These are phyloP conservation scores for Hebeloma cylindrosporum DNA, from an alignment of 768 basidiomycete genomes.

Conservation along the genomic window DNA sequence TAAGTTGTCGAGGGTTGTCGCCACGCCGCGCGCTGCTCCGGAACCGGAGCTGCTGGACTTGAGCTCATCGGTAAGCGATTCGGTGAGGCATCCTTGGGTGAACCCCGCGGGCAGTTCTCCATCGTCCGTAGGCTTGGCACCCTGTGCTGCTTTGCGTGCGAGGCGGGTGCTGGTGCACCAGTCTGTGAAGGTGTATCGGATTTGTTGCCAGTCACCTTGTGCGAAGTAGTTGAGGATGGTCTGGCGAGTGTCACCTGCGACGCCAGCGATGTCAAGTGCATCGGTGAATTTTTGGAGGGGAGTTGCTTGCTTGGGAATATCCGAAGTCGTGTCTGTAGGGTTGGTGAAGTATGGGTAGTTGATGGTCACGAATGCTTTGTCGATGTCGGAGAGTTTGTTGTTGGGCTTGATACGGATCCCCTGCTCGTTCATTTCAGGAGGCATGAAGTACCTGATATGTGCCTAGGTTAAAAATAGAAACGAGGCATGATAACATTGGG, in stretches of 20 bases:
- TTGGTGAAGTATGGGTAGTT: constrained; percentile 16
- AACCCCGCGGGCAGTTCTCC: too few relatives aligned
- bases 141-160: constrained; percentile 9
- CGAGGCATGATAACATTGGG: neutral
- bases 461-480: neutral
- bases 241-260: constrained; percentile 1
- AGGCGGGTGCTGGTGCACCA: constrained; percentile 8
- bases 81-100: neutral
- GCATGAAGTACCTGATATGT: constrained; percentile 21
- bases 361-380: constrained; percentile 19
- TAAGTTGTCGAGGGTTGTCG: too few relatives aligned
- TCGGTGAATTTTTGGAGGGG: neutral
- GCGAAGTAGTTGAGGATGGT: constrained; percentile 6
- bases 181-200: constrained; percentile 9
- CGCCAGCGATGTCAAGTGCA: constrained; percentile 6
- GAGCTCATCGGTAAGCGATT: neutral
- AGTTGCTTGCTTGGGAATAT: neutral
- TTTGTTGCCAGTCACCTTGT: constrained; percentile 4
- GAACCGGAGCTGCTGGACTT: neutral
- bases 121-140: too few relatives aligned
- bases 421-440: constrained; percentile 14
- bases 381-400: constrained; percentile 15
- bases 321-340: neutral
- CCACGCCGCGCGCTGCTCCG: too few relatives aligned
- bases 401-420: constrained; percentile 11